Conservation (phyloP, 106 monocot species). For the Chionographis japonica region DNA sequence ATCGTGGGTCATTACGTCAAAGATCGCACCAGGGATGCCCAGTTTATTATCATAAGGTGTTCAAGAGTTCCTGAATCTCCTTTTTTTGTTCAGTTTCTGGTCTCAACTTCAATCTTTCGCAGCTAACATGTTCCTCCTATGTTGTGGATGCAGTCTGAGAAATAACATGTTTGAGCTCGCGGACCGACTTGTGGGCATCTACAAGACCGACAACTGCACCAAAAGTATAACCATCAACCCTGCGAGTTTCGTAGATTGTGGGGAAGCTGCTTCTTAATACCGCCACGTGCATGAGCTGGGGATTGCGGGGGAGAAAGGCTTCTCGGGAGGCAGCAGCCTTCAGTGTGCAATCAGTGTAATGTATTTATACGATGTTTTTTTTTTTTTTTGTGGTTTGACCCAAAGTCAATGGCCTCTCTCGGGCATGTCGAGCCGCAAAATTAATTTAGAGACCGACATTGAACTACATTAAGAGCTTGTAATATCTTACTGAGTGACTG, state of each 20-base stretch:
- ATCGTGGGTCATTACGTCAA: constrained; percentile 90
- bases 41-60: constrained; percentile 94
- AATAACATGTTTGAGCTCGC: constrained; percentile 99
- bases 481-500: too few relatives aligned
- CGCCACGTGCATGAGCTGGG: too few relatives aligned
- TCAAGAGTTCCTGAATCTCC: neutral
- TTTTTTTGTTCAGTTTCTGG: neutral
- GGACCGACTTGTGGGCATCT: constrained; percentile 90
- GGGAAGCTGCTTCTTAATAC: constrained; percentile 19
- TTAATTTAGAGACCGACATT: too few relatives aligned
- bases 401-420: too few relatives aligned
- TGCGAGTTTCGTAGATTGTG: constrained; percentile 55
- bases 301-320: too few relatives aligned
- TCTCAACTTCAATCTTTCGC: too few relatives aligned
- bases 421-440: too few relatives aligned
- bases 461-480: too few relatives aligned
- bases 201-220: constrained; percentile 98
- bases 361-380: too few relatives aligned
- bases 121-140: neutral
- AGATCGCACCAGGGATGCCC: constrained; percentile 79
- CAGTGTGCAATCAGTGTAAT: too few relatives aligned
- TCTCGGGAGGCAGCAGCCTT: too few relatives aligned
- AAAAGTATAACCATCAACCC: constrained; percentile 95
- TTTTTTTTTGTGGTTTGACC: too few relatives aligned
- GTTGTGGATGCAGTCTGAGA: constrained; percentile 54